Percentiles rank a stretch among this genome's conserved stretches.
Evolutionary conservation across 176 grass and related monocot genomes (phyloP).

Genomic region (Aegilops sharonensis): DNA sequence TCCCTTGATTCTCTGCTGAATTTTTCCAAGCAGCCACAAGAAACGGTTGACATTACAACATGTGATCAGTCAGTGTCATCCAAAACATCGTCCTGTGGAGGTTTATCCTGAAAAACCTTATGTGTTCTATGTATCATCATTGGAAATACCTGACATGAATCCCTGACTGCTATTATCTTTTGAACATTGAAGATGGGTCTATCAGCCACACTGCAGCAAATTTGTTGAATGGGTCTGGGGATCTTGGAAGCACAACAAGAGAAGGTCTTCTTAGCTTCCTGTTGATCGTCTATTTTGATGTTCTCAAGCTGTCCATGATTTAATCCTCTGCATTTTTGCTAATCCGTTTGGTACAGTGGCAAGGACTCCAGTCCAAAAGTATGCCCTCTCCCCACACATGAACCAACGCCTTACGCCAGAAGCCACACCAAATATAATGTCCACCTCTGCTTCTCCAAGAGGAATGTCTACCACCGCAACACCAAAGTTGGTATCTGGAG

Average conservation of each 20-base stretch:
- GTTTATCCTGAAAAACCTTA: slow-evolving; percentile 6
- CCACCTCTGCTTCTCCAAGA: slow-evolving; percentile 66
- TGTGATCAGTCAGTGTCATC: slow-evolving; percentile 59
- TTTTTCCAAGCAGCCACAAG: slow-evolving; percentile 44
- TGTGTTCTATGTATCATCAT: neutral
- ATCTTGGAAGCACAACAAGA: slow-evolving; percentile 43
- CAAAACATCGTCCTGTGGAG: slow-evolving; percentile 58
- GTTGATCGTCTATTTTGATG: neutral
- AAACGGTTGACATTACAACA: slow-evolving; percentile 75
- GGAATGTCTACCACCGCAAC: slow-evolving; percentile 54
- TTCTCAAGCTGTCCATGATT: neutral
- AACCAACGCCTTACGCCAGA: slow-evolving; percentile 48
- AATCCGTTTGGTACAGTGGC: slow-evolving; percentile 44
- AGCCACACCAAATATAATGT: slow-evolving; percentile 57
- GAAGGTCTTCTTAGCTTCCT: slow-evolving; percentile 37
- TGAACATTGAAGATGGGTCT: slow-evolving; percentile 48
- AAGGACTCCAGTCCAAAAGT: slow-evolving; percentile 46
- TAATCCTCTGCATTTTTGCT: neutral
- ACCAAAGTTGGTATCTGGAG: slow-evolving; percentile 74
- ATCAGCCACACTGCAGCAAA: slow-evolving; percentile 29
- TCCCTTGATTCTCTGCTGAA: neutral
- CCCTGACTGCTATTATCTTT: slow-evolving; percentile 1
- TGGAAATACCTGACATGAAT: neutral
- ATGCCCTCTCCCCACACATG: slow-evolving; percentile 43
- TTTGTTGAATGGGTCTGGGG: slow-evolving; percentile 25